Percentiles rank a stretch among this genome's conserved stretches.
phyloP scores from a whole-genome alignment of 176 grass and related monocot species.

The Luzula sylvatica region DNA sequence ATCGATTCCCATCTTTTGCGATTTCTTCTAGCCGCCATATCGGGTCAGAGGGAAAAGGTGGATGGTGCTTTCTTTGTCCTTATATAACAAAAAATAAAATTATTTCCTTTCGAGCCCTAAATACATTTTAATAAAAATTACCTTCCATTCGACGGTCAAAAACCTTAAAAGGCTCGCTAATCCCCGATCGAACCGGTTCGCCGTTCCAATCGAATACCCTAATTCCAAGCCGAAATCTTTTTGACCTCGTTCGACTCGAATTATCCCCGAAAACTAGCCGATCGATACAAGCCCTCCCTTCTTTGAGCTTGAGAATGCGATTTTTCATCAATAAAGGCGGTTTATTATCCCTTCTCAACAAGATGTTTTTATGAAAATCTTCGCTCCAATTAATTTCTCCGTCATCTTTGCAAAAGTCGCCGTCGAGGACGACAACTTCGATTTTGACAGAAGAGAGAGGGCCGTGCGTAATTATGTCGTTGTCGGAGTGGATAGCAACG shows the following conservation, averaged over 20 bases:
- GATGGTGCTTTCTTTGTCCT: too few species aligned
- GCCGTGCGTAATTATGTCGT: too few species aligned
- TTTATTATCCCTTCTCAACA: slow-evolving; percentile 21
- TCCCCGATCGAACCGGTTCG: slow-evolving; percentile 27
- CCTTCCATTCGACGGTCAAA: slow-evolving; percentile 47
- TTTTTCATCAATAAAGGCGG: slow-evolving; percentile 26
- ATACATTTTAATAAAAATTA: too few species aligned
- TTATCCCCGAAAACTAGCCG: slow-evolving; percentile 33
- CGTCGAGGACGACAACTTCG: slow-evolving; percentile 39
- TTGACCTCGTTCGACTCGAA: slow-evolving; percentile 31
- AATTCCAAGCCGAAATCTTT: slow-evolving; percentile 38
- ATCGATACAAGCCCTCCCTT: slow-evolving; percentile 13
- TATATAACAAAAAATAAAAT: too few species aligned
- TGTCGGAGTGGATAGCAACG: too few species aligned
- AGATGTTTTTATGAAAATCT: slow-evolving; percentile 20
- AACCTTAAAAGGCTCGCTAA: slow-evolving; percentile 37
- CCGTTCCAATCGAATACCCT: slow-evolving; percentile 13
- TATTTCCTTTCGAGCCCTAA: too few species aligned
- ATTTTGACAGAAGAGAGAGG: slow-evolving; percentile 27
- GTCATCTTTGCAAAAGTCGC: slow-evolving; percentile 28
- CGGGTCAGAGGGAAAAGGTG: too few species aligned
- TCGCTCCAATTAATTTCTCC: slow-evolving; percentile 19
- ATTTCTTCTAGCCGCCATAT: too few species aligned
- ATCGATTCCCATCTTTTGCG: too few species aligned
- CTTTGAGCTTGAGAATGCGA: slow-evolving; percentile 18